Base-by-base conservation (phyloP, 2,329 filamentous ascomycete genomes). In the Alternaria novae-zelandiae region DNA sequence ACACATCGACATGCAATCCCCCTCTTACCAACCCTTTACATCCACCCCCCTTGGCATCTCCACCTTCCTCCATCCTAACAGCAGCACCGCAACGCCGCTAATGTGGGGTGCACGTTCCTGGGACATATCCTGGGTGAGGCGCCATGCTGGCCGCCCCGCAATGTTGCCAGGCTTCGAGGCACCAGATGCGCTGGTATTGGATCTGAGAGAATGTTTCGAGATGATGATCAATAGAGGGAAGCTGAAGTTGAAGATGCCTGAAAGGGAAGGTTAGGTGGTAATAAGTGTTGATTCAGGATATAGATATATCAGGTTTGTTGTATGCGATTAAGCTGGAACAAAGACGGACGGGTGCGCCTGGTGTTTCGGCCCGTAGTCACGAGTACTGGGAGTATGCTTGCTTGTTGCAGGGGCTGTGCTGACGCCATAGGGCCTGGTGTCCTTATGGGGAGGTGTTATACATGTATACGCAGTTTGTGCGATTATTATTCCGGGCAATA, bases 131-230 rank as follows among this genome's bases (percentile, higher is more conserved):
- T 81, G 81, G 77, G 64, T 82, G 25, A 76, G 75, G 61, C 72
- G 79, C 51, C 73, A 81, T 64, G 75, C 76, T 6, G 47, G 47
- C 41, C 74, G 73, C 15, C 67, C 69, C 21, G 78, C 73, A 15
- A 64, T 71, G 56, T 75, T 77, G 61, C 75, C 81, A 3, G 78
- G 78, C 20, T 83, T 81, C 79, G 82, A 83, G 61, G 73, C 74
- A 21, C 79, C 81, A 3, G 76, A 77, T 26, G 70, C 80, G 36
- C 67, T 83, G 36, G 79, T 82, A 15, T 59, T 76, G 28, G 82
- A 84, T 70, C 63, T 83, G 61, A 74, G 80, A 60, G 81, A 82
- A 58, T 79, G 79, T 64, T 81, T 78, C 54, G 71, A 66, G 45
- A 71, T 59, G 53, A 69, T 74, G 47, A 55, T 67, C 50, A 43